Evolutionary conservation across 2,329 filamentous ascomycete species (phyloP), one percentile per base, ranked within the genome.

Genomic region (Penicillium verrucosum): DNA sequence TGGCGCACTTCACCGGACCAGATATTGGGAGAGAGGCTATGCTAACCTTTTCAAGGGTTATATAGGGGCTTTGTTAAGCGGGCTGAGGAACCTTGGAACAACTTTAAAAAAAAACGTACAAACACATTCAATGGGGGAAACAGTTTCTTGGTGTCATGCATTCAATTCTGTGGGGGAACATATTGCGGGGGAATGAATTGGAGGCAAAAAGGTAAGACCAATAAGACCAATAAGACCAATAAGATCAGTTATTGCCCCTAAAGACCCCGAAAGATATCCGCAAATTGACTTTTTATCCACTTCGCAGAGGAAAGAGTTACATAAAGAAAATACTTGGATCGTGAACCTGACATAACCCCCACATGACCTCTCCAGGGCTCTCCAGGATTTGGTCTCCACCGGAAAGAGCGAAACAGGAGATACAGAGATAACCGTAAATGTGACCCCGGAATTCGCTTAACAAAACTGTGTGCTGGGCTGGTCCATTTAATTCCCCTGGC

Each of bases 361-460:
- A 46, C n/a, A 34, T 16, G 40, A 41, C 32, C 32, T 50, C 45
- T 45, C 21, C 21, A 21, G 21, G 21, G 21, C 21, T 21, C 21
- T 21, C 45, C 56, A 43, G 34, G 40, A 44, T 46, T 30, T 34
- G 7, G 27, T 38, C 32, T 50, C 45, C 51, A 58, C 56, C 45
- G 10, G 25, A 38, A n/a, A 50, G 25, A 44, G 50, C 55, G 43
- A 54, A 49, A 43, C 51, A 47, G 47, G 27, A 34, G 25, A 51
- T 14, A 51, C 47, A 54, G 25, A 42, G 43, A 57, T 25, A 29
- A 43, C 27, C 37, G 38, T 29, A 29, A 21, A 34, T 30, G 46
- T 52, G 54, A 54, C 55, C 45, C 50, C 51, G 32, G 55, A 30
- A 45, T 57, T 57, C 56, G 51, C 51, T 54, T 50, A 54, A 45